Conservation (phyloP, 805 yeast genomes). For the Wickerhamiella musiphila region DNA sequence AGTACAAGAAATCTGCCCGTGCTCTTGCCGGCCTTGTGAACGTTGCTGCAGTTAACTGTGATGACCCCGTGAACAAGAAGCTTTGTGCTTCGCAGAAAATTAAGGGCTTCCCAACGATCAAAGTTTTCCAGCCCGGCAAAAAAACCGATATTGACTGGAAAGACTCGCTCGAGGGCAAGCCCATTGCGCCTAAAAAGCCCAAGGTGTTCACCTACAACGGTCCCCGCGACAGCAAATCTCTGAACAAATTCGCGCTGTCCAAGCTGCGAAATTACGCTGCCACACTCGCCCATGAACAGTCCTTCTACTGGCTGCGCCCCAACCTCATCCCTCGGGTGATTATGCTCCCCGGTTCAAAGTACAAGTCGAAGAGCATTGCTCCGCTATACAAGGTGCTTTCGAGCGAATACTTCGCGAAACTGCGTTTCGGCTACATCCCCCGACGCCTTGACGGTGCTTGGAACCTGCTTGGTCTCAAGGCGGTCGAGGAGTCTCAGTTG, state of each 20-base stretch:
- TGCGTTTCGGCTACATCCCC: constrained; percentile 17
- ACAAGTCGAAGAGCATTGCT: constrained; percentile 15
- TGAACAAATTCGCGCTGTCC: constrained; percentile 16
- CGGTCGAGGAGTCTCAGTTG: constrained; percentile 15
- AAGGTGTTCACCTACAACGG: constrained; percentile 18
- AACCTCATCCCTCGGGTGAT: constrained; percentile 15
- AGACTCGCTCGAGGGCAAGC: constrained; percentile 15
- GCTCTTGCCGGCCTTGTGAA: constrained; percentile 29
- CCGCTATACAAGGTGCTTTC: constrained; percentile 19
- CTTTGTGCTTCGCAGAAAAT: constrained; percentile 52
- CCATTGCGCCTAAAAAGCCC: constrained; percentile 13
- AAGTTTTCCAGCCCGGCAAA: constrained; percentile 74
- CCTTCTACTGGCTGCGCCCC: constrained; percentile 15
- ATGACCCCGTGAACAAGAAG: constrained; percentile 43
- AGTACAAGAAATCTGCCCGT: constrained; percentile 46
- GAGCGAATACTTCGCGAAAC: constrained; percentile 16
- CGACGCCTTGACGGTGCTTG: constrained; percentile 15
- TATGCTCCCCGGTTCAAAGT: constrained; percentile 16
- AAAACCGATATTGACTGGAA: constrained; percentile 17
- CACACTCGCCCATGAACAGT: constrained; percentile 10
- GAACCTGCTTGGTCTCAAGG: constrained; percentile 13
- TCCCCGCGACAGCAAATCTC: constrained; percentile 16
- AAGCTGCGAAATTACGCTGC: constrained; percentile 19
- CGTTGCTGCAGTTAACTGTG: constrained; percentile 80
- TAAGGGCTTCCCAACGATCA: constrained; percentile 68